These are phyloP conservation scores for Heterobasidion parviporum DNA, from an alignment of 1,284 basidiomycete genomes.

Conservation along the genomic window DNA sequence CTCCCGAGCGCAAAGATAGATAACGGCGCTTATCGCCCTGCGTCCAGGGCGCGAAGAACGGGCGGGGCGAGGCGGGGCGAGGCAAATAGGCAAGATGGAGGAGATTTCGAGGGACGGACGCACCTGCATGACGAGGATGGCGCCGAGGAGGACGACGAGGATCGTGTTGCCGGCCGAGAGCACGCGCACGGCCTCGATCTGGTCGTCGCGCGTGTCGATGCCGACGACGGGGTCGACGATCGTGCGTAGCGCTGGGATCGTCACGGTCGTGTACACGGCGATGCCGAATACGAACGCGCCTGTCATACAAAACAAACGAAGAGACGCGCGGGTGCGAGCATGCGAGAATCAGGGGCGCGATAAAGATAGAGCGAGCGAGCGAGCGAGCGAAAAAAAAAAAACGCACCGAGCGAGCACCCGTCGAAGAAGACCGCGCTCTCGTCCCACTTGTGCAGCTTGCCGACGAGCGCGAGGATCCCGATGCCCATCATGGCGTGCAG, in stretches of 20 bases:
- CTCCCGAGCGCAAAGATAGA: neutral
- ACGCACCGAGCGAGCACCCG: conserved; percentile 71
- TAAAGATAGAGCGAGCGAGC: neutral
- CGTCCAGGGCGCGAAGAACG: too few relatives aligned
- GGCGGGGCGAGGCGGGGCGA: neutral
- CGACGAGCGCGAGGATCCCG: conserved; percentile 63
- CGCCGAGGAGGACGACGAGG: conserved; percentile 57
- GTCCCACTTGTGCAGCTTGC: conserved; percentile 79
- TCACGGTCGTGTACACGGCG: conserved; percentile 74
- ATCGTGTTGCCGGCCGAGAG: conserved; percentile 82
- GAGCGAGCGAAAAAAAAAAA: neutral
- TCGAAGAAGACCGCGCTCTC: conserved; percentile 92
- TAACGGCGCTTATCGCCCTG: neutral
- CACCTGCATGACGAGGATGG: conserved; percentile 68
- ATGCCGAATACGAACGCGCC: conserved; percentile 69
- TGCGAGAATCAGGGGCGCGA: neutral
- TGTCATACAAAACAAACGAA: conserved; percentile 21
- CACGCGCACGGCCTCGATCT: conserved; percentile 70
- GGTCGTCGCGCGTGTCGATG: conserved; percentile 55
- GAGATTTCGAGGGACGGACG: conserved; percentile 15
- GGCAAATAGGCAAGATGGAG: conserved; percentile 4
- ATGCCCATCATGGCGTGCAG: conserved; percentile 77
- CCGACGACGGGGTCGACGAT: conserved; percentile 48
- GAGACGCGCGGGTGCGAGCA: neutral
- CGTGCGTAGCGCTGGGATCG: conserved; percentile 68